These are phyloP conservation scores for Jatropha multifida DNA, from an alignment of 441 rosid genomes.

Conservation along the genomic window DNA sequence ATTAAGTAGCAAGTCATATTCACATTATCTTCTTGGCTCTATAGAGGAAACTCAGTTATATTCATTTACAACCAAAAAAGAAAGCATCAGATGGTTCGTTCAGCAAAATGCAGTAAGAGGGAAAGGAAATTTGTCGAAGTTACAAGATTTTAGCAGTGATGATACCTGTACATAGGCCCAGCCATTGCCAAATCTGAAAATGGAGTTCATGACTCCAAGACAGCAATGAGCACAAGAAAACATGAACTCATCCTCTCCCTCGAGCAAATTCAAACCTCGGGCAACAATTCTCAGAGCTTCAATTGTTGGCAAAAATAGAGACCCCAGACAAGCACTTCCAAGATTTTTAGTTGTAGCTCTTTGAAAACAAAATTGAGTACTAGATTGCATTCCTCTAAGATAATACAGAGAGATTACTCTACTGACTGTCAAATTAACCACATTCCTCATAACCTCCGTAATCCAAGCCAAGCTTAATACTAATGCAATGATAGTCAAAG, in stretches of 20 bases:
- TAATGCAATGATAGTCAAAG: constrained; percentile 56
- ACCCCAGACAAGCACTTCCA: constrained; percentile 96
- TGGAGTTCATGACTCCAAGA: constrained; percentile 65
- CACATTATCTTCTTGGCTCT: background rate
- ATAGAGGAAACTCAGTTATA: background rate
- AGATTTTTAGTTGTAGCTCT: constrained; percentile 74
- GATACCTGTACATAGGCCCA: constrained; percentile 99
- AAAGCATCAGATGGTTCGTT: background rate
- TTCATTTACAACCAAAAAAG: background rate
- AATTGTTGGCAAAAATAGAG: constrained; percentile 80
- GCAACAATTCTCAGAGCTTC: constrained; percentile 85
- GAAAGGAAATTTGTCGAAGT: background rate
- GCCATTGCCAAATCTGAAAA: constrained; percentile 82
- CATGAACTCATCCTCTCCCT: constrained; percentile 98
- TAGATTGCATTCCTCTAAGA: constrained; percentile 89
- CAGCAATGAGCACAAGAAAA: constrained; percentile 97
- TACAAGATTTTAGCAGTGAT: background rate
- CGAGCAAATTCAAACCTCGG: constrained; percentile 82
- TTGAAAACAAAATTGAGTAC: constrained; percentile 76
- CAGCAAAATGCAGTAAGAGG: background rate
- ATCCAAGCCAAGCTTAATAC: constrained; percentile 73
- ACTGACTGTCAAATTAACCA: constrained; percentile 81
- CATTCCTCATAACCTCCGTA: constrained; percentile 91
- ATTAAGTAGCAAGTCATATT: constrained; percentile 8
- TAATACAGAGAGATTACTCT: constrained; percentile 79